A percentile compares a stretch with the other conserved stretches of the same genome.
Conservation (phyloP, 495 filamentous ascomycete genomes). For the Aspergillus diversus region DNA sequence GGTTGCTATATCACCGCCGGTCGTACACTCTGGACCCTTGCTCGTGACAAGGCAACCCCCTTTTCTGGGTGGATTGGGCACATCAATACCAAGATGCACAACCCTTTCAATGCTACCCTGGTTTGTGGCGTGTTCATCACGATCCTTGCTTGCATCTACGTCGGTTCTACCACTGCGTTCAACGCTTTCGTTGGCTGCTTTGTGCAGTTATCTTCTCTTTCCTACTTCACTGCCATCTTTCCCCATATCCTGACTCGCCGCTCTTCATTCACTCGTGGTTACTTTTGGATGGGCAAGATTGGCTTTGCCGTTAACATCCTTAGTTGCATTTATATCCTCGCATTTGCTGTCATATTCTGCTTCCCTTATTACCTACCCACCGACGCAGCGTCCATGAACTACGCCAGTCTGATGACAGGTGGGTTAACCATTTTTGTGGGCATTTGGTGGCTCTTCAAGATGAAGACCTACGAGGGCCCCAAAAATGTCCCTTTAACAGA, state of each 20-base stretch:
- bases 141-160: constrained; percentile 72
- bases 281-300: constrained; percentile 67
- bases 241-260: constrained; percentile 71
- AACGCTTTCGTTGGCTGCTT: constrained; percentile 74
- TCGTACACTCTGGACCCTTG: constrained; percentile 85
- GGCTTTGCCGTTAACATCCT: constrained; percentile 64
- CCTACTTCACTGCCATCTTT: constrained; percentile 76
- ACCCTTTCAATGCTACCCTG: constrained; percentile 72
- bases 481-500: constrained; percentile 19
- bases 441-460: constrained; percentile 35
- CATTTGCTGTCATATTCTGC: constrained; percentile 78
- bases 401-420: constrained; percentile 66
- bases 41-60: constrained; percentile 67
- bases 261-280: constrained; percentile 64
- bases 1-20: constrained; percentile 76
- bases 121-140: constrained; percentile 61
- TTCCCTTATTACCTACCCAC: constrained; percentile 69
- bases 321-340: constrained; percentile 64
- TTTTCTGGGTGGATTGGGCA: constrained; percentile 44
- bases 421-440: constrained; percentile 56
- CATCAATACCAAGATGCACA: constrained; percentile 53
- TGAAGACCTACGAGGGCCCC: constrained; percentile 18
- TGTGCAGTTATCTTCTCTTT: constrained; percentile 68
- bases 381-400: constrained; percentile 67
- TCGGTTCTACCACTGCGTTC: constrained; percentile 76